Base-by-base conservation (phyloP, 345 rosid genomes). In the Gynandropsis gynandra region DNA sequence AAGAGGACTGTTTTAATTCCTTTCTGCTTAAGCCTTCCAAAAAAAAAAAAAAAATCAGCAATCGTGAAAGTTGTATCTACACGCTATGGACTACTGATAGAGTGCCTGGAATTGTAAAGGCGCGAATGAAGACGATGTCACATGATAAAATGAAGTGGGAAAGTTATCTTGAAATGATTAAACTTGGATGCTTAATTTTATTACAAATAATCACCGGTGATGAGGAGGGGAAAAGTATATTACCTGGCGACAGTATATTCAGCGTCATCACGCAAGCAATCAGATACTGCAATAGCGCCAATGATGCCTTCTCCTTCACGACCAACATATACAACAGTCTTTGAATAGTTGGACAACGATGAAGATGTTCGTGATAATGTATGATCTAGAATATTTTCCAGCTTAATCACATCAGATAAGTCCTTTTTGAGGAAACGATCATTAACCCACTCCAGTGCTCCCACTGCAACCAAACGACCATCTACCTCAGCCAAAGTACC, bases 401-500 rank as follows among this genome's bases (percentile, higher is more conserved):
- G 71, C 47, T 61, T 64, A 62, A 49, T 54, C 53, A 82, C 42
- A 55, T 73, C 77, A 29, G 83, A 58, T 34, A 68, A 29, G 41
- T 61, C 61, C 70, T 47, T 82, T 57, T 51, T 71, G 64, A 74
- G 79, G 75, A 84, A 87, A 47, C 79, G 78, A 70, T 75, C 58
- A 53, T 78, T 61, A 53, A 90, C 96, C 98, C 98, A 90, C 14
- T 87, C 74, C 52, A 79, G 65, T 45, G 74, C 55, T 65, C 98
- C 98, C 56, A 92, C 93, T 1, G 96, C 95, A 62, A 87, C 95
- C 55, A 92, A 58, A 66, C 61, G 66, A 59, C 93, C 95, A 56
- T 84, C 86, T 58, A 92, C 83, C 73, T 82, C 98, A 8, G 95
- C 98, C 51, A 87, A 70, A 62, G 95, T 78, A 67, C 98, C 89